A percentile compares a stretch with the other conserved stretches of the same genome.
Evolutionary conservation across 164 flowering plant species (phyloP).

Genomic region (Magnolia kwangsiensis): DNA sequence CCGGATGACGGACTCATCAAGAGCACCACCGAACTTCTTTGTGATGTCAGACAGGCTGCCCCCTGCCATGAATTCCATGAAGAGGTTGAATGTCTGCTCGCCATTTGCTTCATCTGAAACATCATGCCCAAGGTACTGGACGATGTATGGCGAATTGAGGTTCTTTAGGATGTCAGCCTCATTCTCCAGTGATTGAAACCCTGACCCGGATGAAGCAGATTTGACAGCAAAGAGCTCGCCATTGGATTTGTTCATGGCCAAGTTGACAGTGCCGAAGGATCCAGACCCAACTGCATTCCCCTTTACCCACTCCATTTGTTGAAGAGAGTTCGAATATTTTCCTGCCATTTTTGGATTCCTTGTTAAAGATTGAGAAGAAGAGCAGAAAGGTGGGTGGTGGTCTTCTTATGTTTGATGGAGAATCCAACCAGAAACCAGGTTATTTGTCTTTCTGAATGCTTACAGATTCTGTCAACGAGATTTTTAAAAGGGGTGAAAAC

Average conservation of each 20-base stretch:
- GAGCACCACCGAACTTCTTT: slow-evolving; percentile 39
- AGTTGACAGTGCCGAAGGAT: slow-evolving; percentile 42
- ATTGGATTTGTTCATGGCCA: slow-evolving; percentile 46
- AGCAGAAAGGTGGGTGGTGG: too few species aligned
- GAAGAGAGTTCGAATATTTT: slow-evolving; percentile 11
- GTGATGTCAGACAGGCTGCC: slow-evolving; percentile 46
- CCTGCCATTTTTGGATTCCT: slow-evolving; percentile 18
- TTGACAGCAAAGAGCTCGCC: slow-evolving; percentile 52
- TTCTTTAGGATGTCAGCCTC: slow-evolving; percentile 44
- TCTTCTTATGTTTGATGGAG: too few species aligned
- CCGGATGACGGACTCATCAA: slow-evolving; percentile 45
- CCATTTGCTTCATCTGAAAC: slow-evolving; percentile 18
- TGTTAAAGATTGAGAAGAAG: too few species aligned
- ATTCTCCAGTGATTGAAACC: slow-evolving; percentile 28
- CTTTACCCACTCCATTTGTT: slow-evolving; percentile 39
- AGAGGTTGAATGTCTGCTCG: slow-evolving; percentile 26
- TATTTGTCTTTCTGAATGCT: neutral
- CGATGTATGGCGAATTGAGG: slow-evolving; percentile 40
- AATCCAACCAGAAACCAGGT: too few species aligned
- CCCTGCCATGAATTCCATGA: slow-evolving; percentile 64
- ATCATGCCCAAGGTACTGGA: slow-evolving; percentile 40
- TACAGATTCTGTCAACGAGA: neutral
- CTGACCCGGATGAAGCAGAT: slow-evolving; percentile 33
- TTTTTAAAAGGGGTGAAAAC: neutral
- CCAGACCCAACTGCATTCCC: slow-evolving; percentile 52